Conservation (phyloP, 1,284 basidiomycete species). For the Sporisorium scitamineum region DNA sequence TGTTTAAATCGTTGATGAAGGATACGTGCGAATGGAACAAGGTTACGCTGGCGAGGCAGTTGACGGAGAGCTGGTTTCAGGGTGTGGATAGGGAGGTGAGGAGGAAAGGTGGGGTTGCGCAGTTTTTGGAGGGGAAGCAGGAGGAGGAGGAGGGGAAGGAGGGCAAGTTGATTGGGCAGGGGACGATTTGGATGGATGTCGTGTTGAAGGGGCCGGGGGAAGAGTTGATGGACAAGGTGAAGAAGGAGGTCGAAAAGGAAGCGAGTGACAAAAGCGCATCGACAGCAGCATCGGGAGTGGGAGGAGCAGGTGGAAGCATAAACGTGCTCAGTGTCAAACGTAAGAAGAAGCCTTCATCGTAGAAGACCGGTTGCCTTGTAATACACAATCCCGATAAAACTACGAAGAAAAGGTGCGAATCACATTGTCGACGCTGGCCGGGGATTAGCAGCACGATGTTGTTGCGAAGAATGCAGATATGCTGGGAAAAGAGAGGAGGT, state of each 20-base stretch:
- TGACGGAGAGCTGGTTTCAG: constrained; percentile 55
- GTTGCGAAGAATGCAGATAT: constrained; percentile 34
- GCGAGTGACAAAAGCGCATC: not conserved
- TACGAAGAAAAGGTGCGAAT: not conserved
- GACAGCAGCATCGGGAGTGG: not conserved
- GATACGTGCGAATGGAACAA: constrained; percentile 64
- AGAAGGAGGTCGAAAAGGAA: constrained; percentile 14
- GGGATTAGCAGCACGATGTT: constrained; percentile 10
- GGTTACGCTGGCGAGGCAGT: constrained; percentile 9
- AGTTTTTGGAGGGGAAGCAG: not conserved
- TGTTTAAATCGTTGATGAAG: constrained; percentile 58
- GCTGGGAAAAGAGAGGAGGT: constrained; percentile 40
- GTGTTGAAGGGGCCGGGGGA: constrained; percentile 24
- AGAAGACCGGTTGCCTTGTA: not conserved
- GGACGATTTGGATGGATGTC: constrained; percentile 45
- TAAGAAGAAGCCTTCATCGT: constrained; percentile 39
- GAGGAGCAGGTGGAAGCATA: not conserved
- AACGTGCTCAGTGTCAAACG: constrained; percentile 51
- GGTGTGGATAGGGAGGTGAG: constrained; percentile 50
- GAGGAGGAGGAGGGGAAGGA: constrained; percentile 9
- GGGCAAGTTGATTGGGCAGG: constrained; percentile 22
- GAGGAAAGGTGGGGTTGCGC: constrained; percentile 49
- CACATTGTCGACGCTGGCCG: not conserved
- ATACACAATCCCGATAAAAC: no score
- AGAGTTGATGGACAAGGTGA: constrained; percentile 21